Percentiles rank a stretch among this genome's conserved stretches.
These are phyloP conservation scores for Apiotrichum laibachii DNA, from an alignment of 1,284 basidiomycete species.

Conservation along the genomic window DNA sequence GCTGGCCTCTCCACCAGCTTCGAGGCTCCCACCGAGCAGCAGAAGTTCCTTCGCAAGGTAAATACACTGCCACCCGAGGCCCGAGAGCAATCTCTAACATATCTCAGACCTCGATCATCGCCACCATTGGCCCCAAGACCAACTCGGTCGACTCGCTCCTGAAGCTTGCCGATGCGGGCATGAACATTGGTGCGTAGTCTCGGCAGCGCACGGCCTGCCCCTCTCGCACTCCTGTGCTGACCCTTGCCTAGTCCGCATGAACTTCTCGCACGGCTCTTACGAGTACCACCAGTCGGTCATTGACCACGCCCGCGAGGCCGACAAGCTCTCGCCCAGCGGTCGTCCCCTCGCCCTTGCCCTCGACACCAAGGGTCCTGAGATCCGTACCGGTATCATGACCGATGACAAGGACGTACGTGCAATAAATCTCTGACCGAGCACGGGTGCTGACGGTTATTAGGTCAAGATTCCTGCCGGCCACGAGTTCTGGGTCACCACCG, in stretches of 20 bases:
- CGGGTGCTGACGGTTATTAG: slow-evolving; percentile 50
- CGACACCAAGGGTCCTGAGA: slow-evolving; percentile 99
- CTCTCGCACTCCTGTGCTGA: not conserved
- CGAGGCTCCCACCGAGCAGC: slow-evolving; percentile 64
- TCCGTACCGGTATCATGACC: slow-evolving; percentile 92
- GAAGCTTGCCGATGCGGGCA: slow-evolving; percentile 78
- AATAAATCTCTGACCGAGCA: not conserved
- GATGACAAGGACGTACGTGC: slow-evolving; percentile 75
- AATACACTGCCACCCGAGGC: slow-evolving; percentile 28
- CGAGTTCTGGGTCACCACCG: slow-evolving; percentile 88
- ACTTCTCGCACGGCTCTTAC: slow-evolving; percentile 95
- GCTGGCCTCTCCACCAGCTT: slow-evolving; percentile 71
- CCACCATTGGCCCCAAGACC: slow-evolving; percentile 93
- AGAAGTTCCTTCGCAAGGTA: slow-evolving; percentile 87
- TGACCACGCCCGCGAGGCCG: slow-evolving; percentile 86
- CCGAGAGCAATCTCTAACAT: not conserved
- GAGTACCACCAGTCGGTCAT: slow-evolving; percentile 97
- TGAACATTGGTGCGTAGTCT: slow-evolving; percentile 78
- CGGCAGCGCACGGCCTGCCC: not conserved
- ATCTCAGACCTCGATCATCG: slow-evolving; percentile 87
- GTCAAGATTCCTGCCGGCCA: slow-evolving; percentile 84
- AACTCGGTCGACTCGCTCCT: slow-evolving; percentile 82
- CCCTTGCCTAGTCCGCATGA: slow-evolving; percentile 78
- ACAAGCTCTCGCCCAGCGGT: slow-evolving; percentile 65
- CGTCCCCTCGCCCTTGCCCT: slow-evolving; percentile 96